Evolutionary conservation across 1,139 yeast genomes (phyloP).

Genomic region (Saccharomyces pastorianus): DNA sequence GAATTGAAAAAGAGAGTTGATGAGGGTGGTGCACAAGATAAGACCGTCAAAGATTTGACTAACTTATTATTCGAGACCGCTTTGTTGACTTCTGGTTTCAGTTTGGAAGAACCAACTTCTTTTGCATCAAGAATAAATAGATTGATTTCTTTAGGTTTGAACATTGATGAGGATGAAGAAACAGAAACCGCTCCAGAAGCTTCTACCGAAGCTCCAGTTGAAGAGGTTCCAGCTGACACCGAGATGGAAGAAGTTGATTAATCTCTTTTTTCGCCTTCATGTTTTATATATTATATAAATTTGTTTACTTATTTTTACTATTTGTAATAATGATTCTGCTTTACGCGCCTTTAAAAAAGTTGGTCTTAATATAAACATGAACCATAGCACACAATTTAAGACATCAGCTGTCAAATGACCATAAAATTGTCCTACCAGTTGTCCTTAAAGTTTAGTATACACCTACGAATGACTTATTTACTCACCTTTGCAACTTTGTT

Average conservation of each 20-base stretch:
- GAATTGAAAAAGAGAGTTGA: slow-evolving; percentile 96
- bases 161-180: slow-evolving; percentile 81
- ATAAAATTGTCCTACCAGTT: no score
- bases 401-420: no score
- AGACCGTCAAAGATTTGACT: slow-evolving; percentile 96
- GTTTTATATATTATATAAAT: neutral
- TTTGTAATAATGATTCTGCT: neutral
- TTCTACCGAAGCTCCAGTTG: slow-evolving; percentile 47
- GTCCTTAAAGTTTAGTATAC: neutral
- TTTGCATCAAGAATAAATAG: slow-evolving; percentile 98
- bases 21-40: slow-evolving; percentile 93
- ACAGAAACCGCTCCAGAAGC: slow-evolving; percentile 37
- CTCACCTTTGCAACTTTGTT: neutral
- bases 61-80: slow-evolving; percentile 96
- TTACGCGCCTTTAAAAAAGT: neutral
- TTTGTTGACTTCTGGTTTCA: slow-evolving; percentile 95
- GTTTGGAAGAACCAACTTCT: slow-evolving; percentile 95
- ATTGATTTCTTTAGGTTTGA: slow-evolving; percentile 93
- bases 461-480: neutral
- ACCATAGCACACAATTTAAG: no score
- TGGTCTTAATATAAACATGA: neutral
- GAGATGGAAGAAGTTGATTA: slow-evolving; percentile 99
- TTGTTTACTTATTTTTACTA: neutral
- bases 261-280: slow-evolving; percentile 11
- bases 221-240: slow-evolving; percentile 70